A percentile compares a stretch with the other conserved stretches of the same genome.
These are phyloP conservation scores for Dovyalis caffra DNA, from an alignment of 345 rosid genomes.

Conservation along the genomic window DNA sequence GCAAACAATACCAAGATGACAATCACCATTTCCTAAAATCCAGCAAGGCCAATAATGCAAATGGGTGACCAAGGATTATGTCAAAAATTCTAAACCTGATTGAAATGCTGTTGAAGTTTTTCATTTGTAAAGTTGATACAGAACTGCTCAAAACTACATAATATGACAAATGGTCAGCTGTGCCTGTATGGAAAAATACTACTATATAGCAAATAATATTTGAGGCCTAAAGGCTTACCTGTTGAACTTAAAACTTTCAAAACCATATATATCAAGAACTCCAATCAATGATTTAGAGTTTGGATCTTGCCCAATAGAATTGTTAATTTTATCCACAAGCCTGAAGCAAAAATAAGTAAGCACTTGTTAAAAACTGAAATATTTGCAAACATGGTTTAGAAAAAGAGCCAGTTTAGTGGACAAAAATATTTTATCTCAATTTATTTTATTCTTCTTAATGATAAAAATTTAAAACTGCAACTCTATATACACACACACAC, in stretches of 20 bases:
- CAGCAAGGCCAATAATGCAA: slow-evolving; percentile 10
- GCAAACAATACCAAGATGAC: slow-evolving; percentile 22
- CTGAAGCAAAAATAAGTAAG: slow-evolving; percentile 39
- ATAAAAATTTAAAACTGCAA: too few relatives aligned
- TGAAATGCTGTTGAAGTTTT: slow-evolving; percentile 98
- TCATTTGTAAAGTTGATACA: slow-evolving; percentile 98
- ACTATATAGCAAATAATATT: slow-evolving; percentile 2
- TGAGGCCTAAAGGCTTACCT: slow-evolving; percentile 52
- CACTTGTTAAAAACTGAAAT: neutral
- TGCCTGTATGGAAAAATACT: neutral
- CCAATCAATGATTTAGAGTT: slow-evolving; percentile 92
- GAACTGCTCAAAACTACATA: slow-evolving; percentile 88
- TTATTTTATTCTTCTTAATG: neutral
- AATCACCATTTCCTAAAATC: slow-evolving; percentile 24
- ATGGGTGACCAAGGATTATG: slow-evolving; percentile 9
- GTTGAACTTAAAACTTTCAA: slow-evolving; percentile 95
- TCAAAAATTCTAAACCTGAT: slow-evolving; percentile 59
- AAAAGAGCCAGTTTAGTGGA: neutral
- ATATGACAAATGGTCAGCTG: slow-evolving; percentile 24
- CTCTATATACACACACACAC: neutral
- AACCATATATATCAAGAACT: slow-evolving; percentile 98
- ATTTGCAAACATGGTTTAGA: slow-evolving; percentile 9
- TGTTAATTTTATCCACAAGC: slow-evolving; percentile 95
- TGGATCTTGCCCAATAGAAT: slow-evolving; percentile 97
- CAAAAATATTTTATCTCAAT: neutral